phyloP scores from a whole-genome alignment of 441 rosid species.

The Erodium chrysanthum region DNA sequence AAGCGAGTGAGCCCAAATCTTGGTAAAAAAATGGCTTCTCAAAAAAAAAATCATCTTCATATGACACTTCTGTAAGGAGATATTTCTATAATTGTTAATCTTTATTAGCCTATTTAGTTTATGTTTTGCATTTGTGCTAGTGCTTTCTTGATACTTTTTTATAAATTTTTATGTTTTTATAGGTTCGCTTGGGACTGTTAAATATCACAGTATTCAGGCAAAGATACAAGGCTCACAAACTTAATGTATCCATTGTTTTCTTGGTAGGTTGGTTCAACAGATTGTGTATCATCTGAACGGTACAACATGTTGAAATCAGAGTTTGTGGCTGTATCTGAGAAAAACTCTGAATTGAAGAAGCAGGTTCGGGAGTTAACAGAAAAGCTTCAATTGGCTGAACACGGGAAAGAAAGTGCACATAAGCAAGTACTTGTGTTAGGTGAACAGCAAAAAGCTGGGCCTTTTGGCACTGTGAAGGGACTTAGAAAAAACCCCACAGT shows the following conservation, averaged over 20 bases:
- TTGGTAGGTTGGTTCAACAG: background rate
- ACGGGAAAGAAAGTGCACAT: background rate
- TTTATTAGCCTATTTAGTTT: background rate
- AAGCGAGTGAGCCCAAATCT: too few species aligned
- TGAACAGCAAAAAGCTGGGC: background rate
- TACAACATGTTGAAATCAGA: conserved; percentile 1
- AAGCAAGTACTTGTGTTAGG: background rate
- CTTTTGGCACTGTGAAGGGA: conserved; percentile 3
- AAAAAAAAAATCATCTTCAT: too few species aligned
- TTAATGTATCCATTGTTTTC: background rate
- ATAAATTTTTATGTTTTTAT: background rate
- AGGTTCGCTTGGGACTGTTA: background rate
- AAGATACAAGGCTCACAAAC: background rate
- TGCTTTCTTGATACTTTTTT: background rate
- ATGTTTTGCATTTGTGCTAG: background rate
- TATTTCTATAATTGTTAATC: background rate
- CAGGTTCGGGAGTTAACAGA: background rate
- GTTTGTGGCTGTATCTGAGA: background rate
- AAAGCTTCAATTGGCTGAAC: background rate
- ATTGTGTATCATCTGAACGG: background rate
- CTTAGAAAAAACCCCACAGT: background rate
- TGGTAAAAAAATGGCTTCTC: too few species aligned
- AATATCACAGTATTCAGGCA: background rate
- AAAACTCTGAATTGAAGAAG: background rate
- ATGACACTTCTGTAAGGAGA: background rate